phyloP scores from a whole-genome alignment of 140 eudicot genomes.

The Anethum foeniculum region DNA sequence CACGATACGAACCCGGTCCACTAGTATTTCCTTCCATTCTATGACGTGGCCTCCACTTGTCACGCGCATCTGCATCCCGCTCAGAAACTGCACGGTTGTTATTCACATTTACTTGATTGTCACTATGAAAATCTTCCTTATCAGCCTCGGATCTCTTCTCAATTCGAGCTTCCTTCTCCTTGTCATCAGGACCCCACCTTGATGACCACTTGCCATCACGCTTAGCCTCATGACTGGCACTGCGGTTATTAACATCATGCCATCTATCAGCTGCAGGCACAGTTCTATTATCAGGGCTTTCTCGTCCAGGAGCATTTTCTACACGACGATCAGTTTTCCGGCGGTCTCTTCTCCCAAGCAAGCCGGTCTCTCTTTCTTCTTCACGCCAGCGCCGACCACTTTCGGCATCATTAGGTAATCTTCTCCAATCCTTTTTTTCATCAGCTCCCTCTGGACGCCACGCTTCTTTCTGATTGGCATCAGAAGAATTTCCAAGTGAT shows the following conservation, averaged over 20 bases:
- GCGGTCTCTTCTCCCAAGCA: constrained; percentile 90
- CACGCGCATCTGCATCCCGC: constrained; percentile 82
- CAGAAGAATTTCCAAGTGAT: constrained; percentile 73
- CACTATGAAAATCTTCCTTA: constrained; percentile 64
- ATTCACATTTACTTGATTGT: constrained; percentile 39
- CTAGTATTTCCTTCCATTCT: constrained; percentile 69
- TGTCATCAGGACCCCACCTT: constrained; percentile 98
- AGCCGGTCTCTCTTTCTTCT: constrained; percentile 99
- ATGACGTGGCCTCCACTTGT: constrained; percentile 98
- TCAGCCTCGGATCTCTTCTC: constrained; percentile 65
- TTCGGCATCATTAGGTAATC: constrained; percentile 44
- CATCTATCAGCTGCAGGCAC: constrained; percentile 69
- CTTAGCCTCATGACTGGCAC: constrained; percentile 46
- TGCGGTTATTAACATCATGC: constrained; percentile 71
- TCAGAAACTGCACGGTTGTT: constrained; percentile 50
- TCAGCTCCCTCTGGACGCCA: constrained; percentile 62
- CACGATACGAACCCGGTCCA: constrained; percentile 66
- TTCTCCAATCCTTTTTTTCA: constrained; percentile 90
- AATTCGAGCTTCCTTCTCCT: constrained; percentile 65
- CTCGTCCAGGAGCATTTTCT: constrained; percentile 54
- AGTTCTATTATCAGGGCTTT: constrained; percentile 44
- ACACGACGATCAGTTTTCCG: constrained; percentile 82
- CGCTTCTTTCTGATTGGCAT: constrained; percentile 58
- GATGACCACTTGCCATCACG: constrained; percentile 96
- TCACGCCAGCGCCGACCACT: constrained; percentile 98